Conservation (phyloP, 2,329 filamentous ascomycete genomes). For the Zasmidium angulare region DNA sequence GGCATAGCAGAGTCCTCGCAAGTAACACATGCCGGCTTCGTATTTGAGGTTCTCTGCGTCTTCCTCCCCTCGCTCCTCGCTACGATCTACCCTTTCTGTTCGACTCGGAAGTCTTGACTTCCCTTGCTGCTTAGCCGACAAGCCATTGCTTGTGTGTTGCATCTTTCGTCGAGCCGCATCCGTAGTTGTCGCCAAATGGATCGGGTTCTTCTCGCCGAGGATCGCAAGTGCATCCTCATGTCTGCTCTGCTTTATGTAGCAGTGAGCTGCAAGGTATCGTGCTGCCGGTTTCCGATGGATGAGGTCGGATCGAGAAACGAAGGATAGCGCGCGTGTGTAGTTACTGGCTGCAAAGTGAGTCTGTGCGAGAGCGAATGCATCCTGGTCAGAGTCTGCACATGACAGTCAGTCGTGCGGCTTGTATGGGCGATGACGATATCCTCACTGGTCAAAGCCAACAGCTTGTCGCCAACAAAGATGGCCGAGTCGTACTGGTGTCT, state of each 20-base stretch:
- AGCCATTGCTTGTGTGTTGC: slow-evolving; percentile 61
- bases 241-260: slow-evolving; percentile 86
- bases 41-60: slow-evolving; percentile 76
- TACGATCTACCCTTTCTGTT: slow-evolving; percentile 55
- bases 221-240: slow-evolving; percentile 85
- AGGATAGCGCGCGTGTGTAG: slow-evolving; percentile 85
- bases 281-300: slow-evolving; percentile 80
- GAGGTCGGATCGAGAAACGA: slow-evolving; percentile 81
- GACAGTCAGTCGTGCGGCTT: slow-evolving; percentile 1
- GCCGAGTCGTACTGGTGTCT: slow-evolving; percentile 96
- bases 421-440: slow-evolving; percentile 8
- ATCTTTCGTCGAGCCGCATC: slow-evolving; percentile 69
- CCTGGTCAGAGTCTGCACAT: slow-evolving; percentile 76
- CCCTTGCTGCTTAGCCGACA: slow-evolving; percentile 44
- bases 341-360: slow-evolving; percentile 95
- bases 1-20: slow-evolving; percentile 89
- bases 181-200: slow-evolving; percentile 72
- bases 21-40: slow-evolving; percentile 95
- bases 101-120: slow-evolving; percentile 37
- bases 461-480: slow-evolving; percentile 95
- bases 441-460: slow-evolving; percentile 85
- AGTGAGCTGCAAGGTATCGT: slow-evolving; percentile 89
- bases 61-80: slow-evolving; percentile 65
- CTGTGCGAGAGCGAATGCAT: slow-evolving; percentile 97
- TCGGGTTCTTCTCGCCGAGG: slow-evolving; percentile 91